Percentiles rank a stretch among this genome's conserved stretches.
Evolutionary conservation across 2,329 filamentous ascomycete genomes (phyloP).

Genomic region (Akanthomyces muscarius): DNA sequence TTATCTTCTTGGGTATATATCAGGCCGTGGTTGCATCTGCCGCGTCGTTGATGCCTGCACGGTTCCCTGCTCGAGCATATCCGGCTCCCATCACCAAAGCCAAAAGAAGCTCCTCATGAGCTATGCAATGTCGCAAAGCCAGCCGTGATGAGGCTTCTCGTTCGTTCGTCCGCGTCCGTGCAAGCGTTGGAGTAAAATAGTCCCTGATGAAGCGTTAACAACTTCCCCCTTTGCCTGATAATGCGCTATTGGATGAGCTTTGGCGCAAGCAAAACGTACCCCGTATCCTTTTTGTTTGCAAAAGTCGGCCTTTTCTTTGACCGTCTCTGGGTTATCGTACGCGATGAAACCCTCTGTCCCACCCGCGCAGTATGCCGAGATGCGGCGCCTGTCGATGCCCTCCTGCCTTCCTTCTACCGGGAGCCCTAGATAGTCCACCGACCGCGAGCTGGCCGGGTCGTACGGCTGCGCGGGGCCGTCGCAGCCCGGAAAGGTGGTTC

Average conservation of each 20-base stretch:
- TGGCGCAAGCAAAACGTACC: constrained; percentile 37
- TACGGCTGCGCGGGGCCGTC: constrained; percentile 61
- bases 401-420: constrained; percentile 61
- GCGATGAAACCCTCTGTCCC: constrained; percentile 73
- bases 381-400: constrained; percentile 60
- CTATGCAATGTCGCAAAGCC: constrained; percentile 57
- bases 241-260: not conserved
- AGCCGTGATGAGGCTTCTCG: constrained; percentile 54
- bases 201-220: constrained; percentile 43
- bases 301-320: constrained; percentile 69
- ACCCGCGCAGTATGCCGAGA: constrained; percentile 68
- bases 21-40: not conserved
- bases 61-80: constrained; percentile 16
- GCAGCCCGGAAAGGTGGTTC: constrained; percentile 67
- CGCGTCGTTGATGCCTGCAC: constrained; percentile 20
- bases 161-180: constrained; percentile 58
- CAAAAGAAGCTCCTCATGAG: constrained; percentile 28
- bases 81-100: not conserved
- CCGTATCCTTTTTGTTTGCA: constrained; percentile 68
- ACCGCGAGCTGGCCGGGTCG: constrained; percentile 53
- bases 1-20: not conserved
- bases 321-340: constrained; percentile 75
- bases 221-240: not conserved
- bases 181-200: constrained; percentile 82
- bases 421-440: constrained; percentile 71